A percentile compares a stretch with the other conserved stretches of the same genome.
phyloP scores from a whole-genome alignment of 2,329 filamentous ascomycete genomes.

The Zasmidium citrigriseum region DNA sequence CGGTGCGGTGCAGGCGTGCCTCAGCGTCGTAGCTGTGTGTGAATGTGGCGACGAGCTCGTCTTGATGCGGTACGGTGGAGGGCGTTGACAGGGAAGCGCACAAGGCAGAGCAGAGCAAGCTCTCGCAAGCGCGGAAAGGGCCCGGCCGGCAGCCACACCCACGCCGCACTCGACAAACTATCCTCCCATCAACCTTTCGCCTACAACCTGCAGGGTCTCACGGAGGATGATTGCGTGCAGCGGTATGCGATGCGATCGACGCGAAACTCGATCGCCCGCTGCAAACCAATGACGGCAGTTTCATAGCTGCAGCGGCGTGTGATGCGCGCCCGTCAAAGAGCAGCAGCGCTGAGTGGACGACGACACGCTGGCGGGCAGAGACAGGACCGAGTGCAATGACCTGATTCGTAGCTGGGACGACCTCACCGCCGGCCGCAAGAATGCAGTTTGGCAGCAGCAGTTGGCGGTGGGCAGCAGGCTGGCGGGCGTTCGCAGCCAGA shows the following conservation, averaged over 20 bases:
- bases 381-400: constrained; percentile 18
- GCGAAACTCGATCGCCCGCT: constrained; percentile 10
- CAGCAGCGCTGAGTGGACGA: constrained; percentile 8
- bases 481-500: background rate
- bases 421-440: constrained; percentile 15
- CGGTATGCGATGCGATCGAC: constrained; percentile 5
- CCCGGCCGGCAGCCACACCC: background rate
- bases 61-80: background rate
- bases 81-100: background rate
- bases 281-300: constrained; percentile 15
- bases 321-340: constrained; percentile 16
- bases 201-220: background rate
- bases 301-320: constrained; percentile 18
- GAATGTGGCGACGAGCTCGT: constrained; percentile 1
- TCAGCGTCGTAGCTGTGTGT: background rate
- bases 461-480: constrained; percentile 2
- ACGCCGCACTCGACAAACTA: background rate
- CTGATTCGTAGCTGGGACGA: constrained; percentile 17
- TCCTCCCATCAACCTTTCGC: background rate
- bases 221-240: constrained; percentile 18
- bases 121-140: background rate
- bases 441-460: too few relatives aligned
- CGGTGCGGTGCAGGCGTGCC: background rate
- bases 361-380: constrained; percentile 3
- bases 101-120: background rate